Percentiles rank a stretch among this genome's conserved stretches.
Evolutionary conservation across 2,329 filamentous ascomycete species (phyloP).

Genomic region (Lasiodiplodia citricola): DNA sequence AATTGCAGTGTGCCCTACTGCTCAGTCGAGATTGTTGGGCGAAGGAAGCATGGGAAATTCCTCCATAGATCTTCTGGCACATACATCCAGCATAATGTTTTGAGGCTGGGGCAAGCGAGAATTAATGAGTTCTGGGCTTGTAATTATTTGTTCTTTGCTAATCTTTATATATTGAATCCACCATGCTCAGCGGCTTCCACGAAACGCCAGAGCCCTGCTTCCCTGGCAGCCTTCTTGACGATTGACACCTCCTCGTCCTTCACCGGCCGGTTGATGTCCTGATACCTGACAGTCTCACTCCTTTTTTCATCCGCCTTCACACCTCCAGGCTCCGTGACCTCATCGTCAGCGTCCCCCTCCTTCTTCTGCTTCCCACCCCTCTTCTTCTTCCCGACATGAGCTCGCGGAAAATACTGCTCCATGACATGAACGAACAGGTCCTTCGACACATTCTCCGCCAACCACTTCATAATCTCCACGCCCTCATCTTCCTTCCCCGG

Average conservation of each 20-base stretch:
- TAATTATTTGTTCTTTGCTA: background rate
- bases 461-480: conserved; percentile 74
- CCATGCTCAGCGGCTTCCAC: conserved; percentile 67
- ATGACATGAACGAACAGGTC: conserved; percentile 86
- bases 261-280: conserved; percentile 78
- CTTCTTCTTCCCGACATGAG: conserved; percentile 75
- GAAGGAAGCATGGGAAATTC: too few relatives aligned
- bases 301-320: conserved; percentile 33
- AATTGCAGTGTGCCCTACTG: too few relatives aligned
- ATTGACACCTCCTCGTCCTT: conserved; percentile 67
- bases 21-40: too few relatives aligned
- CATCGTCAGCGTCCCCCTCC: conserved; percentile 26
- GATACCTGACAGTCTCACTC: conserved; percentile 65
- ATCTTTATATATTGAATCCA: conserved; percentile 54
- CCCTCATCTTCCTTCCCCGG: conserved; percentile 78
- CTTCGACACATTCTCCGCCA: conserved; percentile 72
- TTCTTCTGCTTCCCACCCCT: conserved; percentile 27
- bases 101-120: too few relatives aligned
- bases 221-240: conserved; percentile 70
- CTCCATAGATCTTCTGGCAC: too few relatives aligned
- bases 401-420: conserved; percentile 85
- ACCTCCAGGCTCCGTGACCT: conserved; percentile 38
- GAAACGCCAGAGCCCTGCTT: conserved; percentile 79
- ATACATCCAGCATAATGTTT: too few relatives aligned
- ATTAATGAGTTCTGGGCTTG: too few relatives aligned